These are phyloP conservation scores for Pichia norvegensis DNA, from an alignment of 1,139 yeast genomes.

Conservation along the genomic window DNA sequence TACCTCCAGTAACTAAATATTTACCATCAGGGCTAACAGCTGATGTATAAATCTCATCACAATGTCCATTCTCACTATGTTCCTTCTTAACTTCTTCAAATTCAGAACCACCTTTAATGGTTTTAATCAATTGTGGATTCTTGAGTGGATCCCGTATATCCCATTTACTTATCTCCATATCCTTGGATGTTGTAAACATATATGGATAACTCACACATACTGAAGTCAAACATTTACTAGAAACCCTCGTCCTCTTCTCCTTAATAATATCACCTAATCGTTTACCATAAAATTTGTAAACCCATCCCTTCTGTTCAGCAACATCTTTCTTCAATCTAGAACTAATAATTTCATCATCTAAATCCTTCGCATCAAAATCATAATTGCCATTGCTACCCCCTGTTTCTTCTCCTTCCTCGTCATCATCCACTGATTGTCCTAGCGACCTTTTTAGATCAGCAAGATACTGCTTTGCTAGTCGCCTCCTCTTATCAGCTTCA, in stretches of 20 bases:
- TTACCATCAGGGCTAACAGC: constrained; percentile 86
- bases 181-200: constrained; percentile 80
- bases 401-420: constrained; percentile 29
- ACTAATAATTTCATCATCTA: constrained; percentile 79
- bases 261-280: constrained; percentile 34
- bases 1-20: constrained; percentile 85
- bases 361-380: constrained; percentile 85
- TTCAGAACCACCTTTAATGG: constrained; percentile 55
- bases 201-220: constrained; percentile 48
- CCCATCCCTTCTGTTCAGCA: constrained; percentile 79
- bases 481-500: constrained; percentile 88
- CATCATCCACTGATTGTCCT: constrained; percentile 7
- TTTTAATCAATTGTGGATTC: constrained; percentile 59
- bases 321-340: constrained; percentile 80
- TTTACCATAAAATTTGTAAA: constrained; percentile 51
- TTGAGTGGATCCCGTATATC: constrained; percentile 40
- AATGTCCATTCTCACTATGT: constrained; percentile 54
- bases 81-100: constrained; percentile 33
- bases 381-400: constrained; percentile 37
- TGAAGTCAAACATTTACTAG: constrained; percentile 50
- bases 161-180: constrained; percentile 76
- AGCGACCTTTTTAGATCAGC: constrained; percentile 50
- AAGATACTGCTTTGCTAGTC: constrained; percentile 87
- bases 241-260: constrained; percentile 42
- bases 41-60: constrained; percentile 65